These are phyloP conservation scores for Alternaria sp. DNA, from an alignment of 2,329 filamentous ascomycete species.

Conservation along the genomic window DNA sequence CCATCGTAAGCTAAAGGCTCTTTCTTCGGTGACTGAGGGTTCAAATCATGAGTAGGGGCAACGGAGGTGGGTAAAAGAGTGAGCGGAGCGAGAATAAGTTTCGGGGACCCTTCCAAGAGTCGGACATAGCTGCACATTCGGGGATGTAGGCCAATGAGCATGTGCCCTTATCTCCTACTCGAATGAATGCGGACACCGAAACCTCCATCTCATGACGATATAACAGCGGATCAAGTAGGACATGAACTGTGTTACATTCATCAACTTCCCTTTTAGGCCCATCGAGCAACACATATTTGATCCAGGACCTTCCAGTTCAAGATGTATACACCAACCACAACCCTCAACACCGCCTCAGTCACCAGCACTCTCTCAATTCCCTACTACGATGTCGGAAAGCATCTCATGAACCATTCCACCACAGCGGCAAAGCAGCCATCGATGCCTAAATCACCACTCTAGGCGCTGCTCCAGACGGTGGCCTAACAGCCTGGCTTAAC, in stretches of 20 bases:
- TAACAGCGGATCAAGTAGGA: not conserved
- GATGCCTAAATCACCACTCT: slow-evolving; percentile 38
- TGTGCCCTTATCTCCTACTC: slow-evolving; percentile 14
- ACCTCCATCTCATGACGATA: slow-evolving; percentile 33
- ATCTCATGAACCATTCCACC: not conserved
- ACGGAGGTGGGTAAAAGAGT: not conserved
- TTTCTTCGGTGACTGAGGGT: no score
- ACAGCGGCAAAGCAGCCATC: not conserved
- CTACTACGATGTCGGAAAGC: slow-evolving; percentile 4
- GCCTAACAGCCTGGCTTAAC: slow-evolving; percentile 46
- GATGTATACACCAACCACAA: not conserved
- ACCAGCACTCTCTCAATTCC: not conserved
- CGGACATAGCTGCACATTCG: not conserved
- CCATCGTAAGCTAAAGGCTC: slow-evolving; percentile 7
- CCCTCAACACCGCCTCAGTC: not conserved
- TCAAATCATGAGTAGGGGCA: no score
- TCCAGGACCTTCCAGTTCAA: not conserved
- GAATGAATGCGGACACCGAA: not conserved
- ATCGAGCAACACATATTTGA: not conserved
- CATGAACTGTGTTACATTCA: not conserved
- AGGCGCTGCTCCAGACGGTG: slow-evolving; percentile 40
- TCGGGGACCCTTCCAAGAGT: not conserved
- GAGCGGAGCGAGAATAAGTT: slow-evolving; percentile 9
- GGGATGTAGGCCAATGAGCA: slow-evolving; percentile 2
- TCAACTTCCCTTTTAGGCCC: not conserved